Conservation (phyloP, 225 moss, liverwort and hornwort species). For the Physcomitrium patens region DNA sequence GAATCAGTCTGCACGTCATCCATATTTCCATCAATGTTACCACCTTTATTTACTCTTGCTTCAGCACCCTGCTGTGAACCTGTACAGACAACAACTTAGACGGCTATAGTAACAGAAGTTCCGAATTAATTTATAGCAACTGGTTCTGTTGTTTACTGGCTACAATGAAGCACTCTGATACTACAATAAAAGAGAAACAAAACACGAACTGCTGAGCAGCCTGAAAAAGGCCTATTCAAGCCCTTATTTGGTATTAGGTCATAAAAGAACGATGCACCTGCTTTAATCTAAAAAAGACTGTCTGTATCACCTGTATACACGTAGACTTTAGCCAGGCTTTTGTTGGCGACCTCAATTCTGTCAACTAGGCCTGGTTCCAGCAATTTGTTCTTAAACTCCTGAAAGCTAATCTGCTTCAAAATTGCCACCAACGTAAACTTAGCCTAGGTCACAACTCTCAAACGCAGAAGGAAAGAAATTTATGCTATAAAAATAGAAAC, state of each 20-base stretch:
- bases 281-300: background rate
- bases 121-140: background rate
- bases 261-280: conserved; percentile 3
- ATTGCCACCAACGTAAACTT: background rate
- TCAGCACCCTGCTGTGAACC: conserved; percentile 59
- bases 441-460: conserved; percentile 8
- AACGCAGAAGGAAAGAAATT: background rate
- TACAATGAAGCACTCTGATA: background rate
- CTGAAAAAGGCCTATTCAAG: background rate
- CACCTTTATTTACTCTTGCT: conserved; percentile 43
- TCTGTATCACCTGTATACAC: conserved; percentile 45
- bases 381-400: conserved; percentile 98
- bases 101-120: background rate
- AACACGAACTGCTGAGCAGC: background rate
- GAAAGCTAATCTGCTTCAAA: conserved; percentile 84
- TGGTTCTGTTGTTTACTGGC: background rate
- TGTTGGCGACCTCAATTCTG: conserved; percentile 94
- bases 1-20: conserved; percentile 70
- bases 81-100: conserved; percentile 28
- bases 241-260: too few species aligned
- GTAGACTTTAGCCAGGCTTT: conserved; percentile 98
- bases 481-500: background rate
- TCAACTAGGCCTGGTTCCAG: conserved; percentile 95
- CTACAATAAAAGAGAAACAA: background rate
- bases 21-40: conserved; percentile 39